Percentiles rank a stretch among this genome's conserved stretches.
phyloP scores from a whole-genome alignment of 768 basidiomycete genomes.

The Multifurca ochricompacta region DNA sequence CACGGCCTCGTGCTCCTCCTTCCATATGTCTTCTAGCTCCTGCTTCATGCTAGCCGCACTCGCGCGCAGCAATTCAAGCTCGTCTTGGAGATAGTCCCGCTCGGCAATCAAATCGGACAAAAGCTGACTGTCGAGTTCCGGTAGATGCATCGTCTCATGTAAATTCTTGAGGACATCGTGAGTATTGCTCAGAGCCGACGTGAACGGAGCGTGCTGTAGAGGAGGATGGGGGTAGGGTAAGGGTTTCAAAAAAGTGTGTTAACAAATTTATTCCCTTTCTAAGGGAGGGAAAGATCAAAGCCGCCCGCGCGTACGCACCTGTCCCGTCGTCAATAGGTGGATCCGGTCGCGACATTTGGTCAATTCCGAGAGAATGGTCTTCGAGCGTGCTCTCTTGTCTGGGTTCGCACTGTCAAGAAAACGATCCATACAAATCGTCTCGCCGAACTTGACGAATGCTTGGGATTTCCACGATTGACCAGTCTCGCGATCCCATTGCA shows the following conservation, averaged over 20 bases:
- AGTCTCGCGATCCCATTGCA: conserved; percentile 90
- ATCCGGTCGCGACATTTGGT: conserved; percentile 58
- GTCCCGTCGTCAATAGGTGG: conserved; percentile 58
- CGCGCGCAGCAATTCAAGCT: conserved; percentile 49
- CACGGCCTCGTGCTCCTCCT: conserved; percentile 50
- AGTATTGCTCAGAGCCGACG: conserved; percentile 46
- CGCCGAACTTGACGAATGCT: conserved; percentile 85
- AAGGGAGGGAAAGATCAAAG: neutral
- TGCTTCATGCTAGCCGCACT: conserved; percentile 50
- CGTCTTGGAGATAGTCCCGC: conserved; percentile 40
- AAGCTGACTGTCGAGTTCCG: conserved; percentile 56
- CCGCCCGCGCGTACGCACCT: conserved; percentile 42
- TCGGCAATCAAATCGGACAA: conserved; percentile 46
- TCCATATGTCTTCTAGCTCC: conserved; percentile 71
- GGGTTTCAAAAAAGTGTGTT: neutral
- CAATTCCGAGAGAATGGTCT: conserved; percentile 60
- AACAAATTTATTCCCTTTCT: neutral
- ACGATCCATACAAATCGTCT: conserved; percentile 84
- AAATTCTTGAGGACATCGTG: conserved; percentile 46
- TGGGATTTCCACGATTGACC: conserved; percentile 93
- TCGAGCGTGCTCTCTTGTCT: conserved; percentile 63
- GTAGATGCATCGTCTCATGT: conserved; percentile 37
- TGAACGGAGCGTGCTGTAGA: conserved; percentile 61
- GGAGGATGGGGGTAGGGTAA: no score
- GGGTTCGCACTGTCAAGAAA: conserved; percentile 75